A percentile compares a stretch with the other conserved stretches of the same genome.
Evolutionary conservation across 257 asterid species (phyloP).

Genomic region (Salvia hispanica): DNA sequence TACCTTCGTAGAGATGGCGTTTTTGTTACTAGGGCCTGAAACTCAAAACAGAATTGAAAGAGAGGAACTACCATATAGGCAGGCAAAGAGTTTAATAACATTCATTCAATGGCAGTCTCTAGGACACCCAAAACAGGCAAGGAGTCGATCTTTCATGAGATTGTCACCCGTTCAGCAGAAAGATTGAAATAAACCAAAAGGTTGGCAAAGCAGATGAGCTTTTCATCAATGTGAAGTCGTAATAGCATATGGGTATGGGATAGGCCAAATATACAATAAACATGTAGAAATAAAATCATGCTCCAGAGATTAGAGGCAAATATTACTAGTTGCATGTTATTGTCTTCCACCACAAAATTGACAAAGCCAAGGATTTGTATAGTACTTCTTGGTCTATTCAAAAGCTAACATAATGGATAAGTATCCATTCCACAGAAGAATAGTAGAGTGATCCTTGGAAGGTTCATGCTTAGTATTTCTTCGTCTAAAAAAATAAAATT

Average conservation of each 20-base stretch:
- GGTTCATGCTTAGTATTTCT: background rate
- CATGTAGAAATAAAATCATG: too few relatives aligned
- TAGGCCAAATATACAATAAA: background rate
- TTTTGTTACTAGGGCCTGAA: background rate
- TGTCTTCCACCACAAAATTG: background rate
- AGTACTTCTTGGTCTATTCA: background rate
- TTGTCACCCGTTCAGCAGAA: background rate
- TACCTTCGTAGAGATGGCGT: background rate
- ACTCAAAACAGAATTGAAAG: background rate
- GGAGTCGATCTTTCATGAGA: background rate
- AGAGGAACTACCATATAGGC: too few relatives aligned
- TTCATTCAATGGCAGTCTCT: too few relatives aligned
- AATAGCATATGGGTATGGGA: background rate
- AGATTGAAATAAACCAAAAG: background rate
- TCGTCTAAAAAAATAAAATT: background rate
- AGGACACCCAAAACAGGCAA: background rate
- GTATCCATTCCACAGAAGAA: background rate
- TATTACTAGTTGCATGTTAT: background rate
- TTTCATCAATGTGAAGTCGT: background rate
- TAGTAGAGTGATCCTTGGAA: background rate
- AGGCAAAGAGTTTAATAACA: too few relatives aligned
- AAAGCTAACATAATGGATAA: background rate
- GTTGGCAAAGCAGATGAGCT: background rate
- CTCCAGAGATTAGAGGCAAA: too few relatives aligned
- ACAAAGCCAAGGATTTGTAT: background rate